A percentile compares a stretch with the other conserved stretches of the same genome.
Evolutionary conservation across 2,329 filamentous ascomycete genomes (phyloP).

Genomic region (Aspergillus fumigatus): DNA sequence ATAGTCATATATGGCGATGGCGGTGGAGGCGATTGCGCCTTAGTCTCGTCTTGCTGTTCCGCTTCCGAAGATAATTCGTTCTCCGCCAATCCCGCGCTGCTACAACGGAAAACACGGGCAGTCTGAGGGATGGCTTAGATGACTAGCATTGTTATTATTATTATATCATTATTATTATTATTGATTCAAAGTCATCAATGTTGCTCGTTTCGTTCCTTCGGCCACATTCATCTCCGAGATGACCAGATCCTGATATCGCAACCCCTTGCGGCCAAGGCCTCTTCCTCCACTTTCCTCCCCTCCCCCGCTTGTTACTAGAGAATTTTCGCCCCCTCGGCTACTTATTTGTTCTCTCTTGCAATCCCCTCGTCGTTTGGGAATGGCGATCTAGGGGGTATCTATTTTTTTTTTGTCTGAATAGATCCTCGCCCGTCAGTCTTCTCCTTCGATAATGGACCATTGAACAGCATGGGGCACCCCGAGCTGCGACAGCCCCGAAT

Average conservation of each 20-base stretch:
- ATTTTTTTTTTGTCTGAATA: neutral
- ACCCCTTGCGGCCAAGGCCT: neutral
- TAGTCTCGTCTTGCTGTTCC: neutral
- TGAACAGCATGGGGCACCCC: slow-evolving; percentile 19
- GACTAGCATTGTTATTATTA: neutral
- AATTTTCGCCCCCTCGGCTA: neutral
- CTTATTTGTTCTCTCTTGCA: neutral
- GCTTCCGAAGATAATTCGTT: neutral
- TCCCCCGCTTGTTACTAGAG: slow-evolving; percentile 2
- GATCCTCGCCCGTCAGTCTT: neutral
- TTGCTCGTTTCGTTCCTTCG: neutral
- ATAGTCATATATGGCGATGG: neutral
- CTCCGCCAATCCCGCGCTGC: neutral
- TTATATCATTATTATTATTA: neutral
- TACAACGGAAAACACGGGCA: too few species aligned
- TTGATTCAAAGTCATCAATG: neutral
- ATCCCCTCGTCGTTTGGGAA: slow-evolving; percentile 2
- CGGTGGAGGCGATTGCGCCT: neutral
- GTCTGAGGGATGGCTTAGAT: too few species aligned
- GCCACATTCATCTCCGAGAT: neutral
- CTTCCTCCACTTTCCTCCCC: neutral
- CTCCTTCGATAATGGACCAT: slow-evolving; percentile 12
- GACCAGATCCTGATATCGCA: neutral
- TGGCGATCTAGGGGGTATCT: neutral
- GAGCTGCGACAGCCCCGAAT: slow-evolving; percentile 17